These are phyloP conservation scores for Aspergillus asperescens DNA, from an alignment of 495 filamentous ascomycete species.

Conservation along the genomic window DNA sequence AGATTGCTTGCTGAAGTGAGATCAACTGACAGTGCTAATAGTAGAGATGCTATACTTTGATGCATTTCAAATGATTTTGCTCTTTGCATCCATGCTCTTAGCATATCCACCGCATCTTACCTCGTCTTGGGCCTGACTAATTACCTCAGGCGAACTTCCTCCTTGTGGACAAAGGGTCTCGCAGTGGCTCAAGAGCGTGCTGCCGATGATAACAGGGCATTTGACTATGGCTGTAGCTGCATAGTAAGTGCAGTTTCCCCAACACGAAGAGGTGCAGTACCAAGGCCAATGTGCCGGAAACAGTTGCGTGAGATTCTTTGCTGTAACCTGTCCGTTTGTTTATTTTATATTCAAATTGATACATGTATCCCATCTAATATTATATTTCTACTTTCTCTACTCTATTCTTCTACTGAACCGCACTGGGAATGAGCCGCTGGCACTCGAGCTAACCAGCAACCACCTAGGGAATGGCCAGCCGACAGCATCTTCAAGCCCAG, in stretches of 20 bases:
- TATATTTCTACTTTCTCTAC: no score
- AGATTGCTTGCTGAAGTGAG: neutral
- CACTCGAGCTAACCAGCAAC: no score
- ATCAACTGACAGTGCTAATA: conserved; percentile 13
- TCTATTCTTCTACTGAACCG: no score
- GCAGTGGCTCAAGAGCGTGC: conserved; percentile 67
- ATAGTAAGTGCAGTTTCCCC: conserved; percentile 31
- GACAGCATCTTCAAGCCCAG: no score
- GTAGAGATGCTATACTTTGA: conserved; percentile 72
- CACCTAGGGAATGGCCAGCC: no score
- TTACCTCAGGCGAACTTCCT: conserved; percentile 64
- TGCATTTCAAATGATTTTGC: conserved; percentile 70
- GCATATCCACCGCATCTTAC: conserved; percentile 20
- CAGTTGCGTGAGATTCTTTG: no score
- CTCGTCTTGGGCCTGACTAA: neutral
- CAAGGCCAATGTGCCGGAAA: no score
- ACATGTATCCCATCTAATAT: no score
- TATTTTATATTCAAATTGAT: no score
- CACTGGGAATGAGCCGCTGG: no score
- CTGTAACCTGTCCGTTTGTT: no score
- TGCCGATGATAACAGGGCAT: conserved; percentile 70
- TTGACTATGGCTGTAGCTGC: conserved; percentile 61
- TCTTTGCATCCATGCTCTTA: conserved; percentile 73
- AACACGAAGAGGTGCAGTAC: neutral
- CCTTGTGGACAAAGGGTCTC: conserved; percentile 59